These are phyloP conservation scores for Carex sylvatica DNA, from an alignment of 202 grass and related monocot genomes.

Conservation along the genomic window DNA sequence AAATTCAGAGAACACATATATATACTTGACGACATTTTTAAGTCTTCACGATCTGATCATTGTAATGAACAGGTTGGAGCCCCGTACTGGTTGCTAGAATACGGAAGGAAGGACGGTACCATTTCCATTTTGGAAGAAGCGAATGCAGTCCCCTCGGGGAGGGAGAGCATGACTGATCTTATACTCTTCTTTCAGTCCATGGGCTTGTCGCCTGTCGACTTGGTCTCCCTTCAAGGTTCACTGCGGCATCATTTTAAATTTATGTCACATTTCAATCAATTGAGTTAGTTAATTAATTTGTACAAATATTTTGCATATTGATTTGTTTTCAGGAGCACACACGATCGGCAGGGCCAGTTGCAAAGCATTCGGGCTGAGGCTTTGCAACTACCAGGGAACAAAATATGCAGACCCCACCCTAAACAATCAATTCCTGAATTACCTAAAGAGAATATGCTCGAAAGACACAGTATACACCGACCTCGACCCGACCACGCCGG, in stretches of 20 bases:
- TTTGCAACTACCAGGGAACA: conserved; percentile 25
- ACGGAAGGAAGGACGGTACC: conserved; percentile 57
- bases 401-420: conserved; percentile 15
- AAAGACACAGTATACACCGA: conserved; percentile 36
- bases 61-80: conserved; percentile 32
- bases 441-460: conserved; percentile 54
- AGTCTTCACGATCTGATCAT: too few relatives aligned
- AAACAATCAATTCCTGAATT: conserved; percentile 39
- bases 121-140: conserved; percentile 39
- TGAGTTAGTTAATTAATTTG: background rate
- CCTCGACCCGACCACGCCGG: conserved; percentile 64
- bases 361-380: conserved; percentile 39
- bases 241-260: background rate
- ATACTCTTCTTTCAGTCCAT: conserved; percentile 57
- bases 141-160: conserved; percentile 42
- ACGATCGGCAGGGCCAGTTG: conserved; percentile 61
- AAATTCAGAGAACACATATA: too few relatives aligned
- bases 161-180: conserved; percentile 60
- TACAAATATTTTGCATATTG: background rate
- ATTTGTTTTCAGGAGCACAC: conserved; percentile 43
- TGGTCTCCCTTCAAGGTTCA: conserved; percentile 65
- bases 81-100: conserved; percentile 52
- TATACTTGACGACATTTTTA: too few relatives aligned
- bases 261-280: background rate
- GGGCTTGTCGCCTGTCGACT: conserved; percentile 51